Evolutionary conservation across 768 basidiomycete species (phyloP), one percentile per base, ranked within the genome.

Genomic region (Strobilomyces dryophilus): DNA sequence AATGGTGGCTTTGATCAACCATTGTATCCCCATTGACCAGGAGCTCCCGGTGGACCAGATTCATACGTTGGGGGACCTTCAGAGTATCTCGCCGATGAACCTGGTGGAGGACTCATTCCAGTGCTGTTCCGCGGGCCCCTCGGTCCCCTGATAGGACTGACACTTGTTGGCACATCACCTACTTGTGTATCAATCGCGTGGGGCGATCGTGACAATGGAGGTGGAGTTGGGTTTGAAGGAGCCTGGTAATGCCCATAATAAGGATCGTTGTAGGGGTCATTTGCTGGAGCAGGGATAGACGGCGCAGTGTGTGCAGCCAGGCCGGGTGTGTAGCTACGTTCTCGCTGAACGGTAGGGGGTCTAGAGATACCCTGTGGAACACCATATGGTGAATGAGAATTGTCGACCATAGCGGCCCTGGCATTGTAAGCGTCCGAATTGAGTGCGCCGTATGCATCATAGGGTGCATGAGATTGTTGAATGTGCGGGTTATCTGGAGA

Each of bases 41-140:
- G 70, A 27, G 75, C 60, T 51, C 73, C 73, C 20, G 79, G 70
- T 24, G 72, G 63, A 18, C 79, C 80, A 15, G 74, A 72, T 26
- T 89, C 87, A 62, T 90, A 90, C 47, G 70, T 74, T 27, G 88
- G 87, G 14, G 88, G 88, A 34, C 71, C 75, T 17, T 89, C 87
- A 15, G 79, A 69, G 45, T 75, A 71, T 29, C 48, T 50, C 31
- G n/a, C 42, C 12, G 49, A 40, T 31, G 54, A 46, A 37, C 45
- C 17, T 14, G 54, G 21, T 44, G 66, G 61, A 51, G 69, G 68
- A 8, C 62, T 51, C 58, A 62, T 63, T 10, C 61, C 49, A 4
- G 57, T 55, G 29, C 39, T 58, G 42, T 59, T 62, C 34, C 72
- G 71, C 15, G 70, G 74, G 9, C 71, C 59, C 55, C 73, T 66